Percentiles rank a stretch among this genome's conserved stretches.
Conservation (phyloP, 257 asterid genomes). For the Prunella vulgaris region DNA sequence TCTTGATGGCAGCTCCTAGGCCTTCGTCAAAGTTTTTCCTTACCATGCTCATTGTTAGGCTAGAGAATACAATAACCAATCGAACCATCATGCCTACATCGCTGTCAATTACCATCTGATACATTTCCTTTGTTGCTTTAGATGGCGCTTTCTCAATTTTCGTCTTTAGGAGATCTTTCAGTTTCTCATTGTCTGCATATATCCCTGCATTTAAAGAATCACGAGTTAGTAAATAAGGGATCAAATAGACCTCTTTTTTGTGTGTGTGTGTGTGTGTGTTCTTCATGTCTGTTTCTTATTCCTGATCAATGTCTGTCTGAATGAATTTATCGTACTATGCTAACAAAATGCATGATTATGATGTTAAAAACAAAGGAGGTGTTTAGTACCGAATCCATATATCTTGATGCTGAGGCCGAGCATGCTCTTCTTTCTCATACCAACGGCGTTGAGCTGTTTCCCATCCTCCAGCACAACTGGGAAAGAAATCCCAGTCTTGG, state of each 20-base stretch:
- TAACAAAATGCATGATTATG: not conserved
- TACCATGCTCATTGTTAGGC: constrained; percentile 74
- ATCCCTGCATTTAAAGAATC: constrained; percentile 42
- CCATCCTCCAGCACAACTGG: constrained; percentile 51
- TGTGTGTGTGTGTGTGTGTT: too few species aligned
- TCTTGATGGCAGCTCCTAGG: constrained; percentile 68
- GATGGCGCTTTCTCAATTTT: constrained; percentile 54
- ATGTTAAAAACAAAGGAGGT: not conserved
- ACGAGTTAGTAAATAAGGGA: not conserved
- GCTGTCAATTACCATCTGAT: constrained; percentile 55
- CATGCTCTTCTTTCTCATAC: constrained; percentile 78
- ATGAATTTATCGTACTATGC: not conserved
- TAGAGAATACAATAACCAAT: constrained; percentile 55
- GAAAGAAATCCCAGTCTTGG: constrained; percentile 60
- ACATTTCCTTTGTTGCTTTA: constrained; percentile 68
- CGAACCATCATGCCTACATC: constrained; percentile 56
- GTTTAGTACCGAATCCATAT: constrained; percentile 50
- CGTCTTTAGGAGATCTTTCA: constrained; percentile 38
- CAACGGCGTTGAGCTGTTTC: constrained; percentile 51
- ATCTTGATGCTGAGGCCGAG: constrained; percentile 67
- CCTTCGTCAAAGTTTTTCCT: constrained; percentile 66
- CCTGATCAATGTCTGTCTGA: not conserved
- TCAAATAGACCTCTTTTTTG: too few species aligned
- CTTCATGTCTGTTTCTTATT: not conserved
- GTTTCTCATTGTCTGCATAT: constrained; percentile 58